A percentile compares a stretch with the other conserved stretches of the same genome.
phyloP scores from a whole-genome alignment of 2,329 filamentous ascomycete genomes.

The Botrytis fragariae region DNA sequence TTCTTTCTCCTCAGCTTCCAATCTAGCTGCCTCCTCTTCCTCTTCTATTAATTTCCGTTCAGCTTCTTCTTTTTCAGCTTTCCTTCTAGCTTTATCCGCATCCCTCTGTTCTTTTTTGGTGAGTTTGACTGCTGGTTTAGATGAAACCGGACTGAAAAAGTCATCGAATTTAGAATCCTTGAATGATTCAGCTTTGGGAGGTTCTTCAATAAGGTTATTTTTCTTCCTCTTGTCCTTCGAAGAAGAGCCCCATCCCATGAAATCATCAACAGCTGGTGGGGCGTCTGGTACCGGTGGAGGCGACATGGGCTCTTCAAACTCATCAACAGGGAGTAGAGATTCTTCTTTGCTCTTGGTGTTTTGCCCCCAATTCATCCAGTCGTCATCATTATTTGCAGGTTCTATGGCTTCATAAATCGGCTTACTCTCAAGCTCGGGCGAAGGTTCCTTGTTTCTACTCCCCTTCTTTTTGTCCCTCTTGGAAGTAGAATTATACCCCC shows the following conservation, averaged over 20 bases:
- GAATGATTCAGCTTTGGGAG: conserved; percentile 48
- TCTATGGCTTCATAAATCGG: conserved; percentile 32
- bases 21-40: conserved; percentile 43
- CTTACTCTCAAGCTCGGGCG: conserved; percentile 26
- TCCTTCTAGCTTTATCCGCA: conserved; percentile 48
- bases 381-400: conserved; percentile 30
- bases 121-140: conserved; percentile 41
- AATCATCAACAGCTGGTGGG: conserved; percentile 37
- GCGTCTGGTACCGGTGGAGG: conserved; percentile 38
- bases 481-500: conserved; percentile 28
- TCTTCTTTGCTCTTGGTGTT: conserved; percentile 33
- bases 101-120: conserved; percentile 52
- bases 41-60: conserved; percentile 42
- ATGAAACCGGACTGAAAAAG: conserved; percentile 29
- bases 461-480: conserved; percentile 47
- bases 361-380: conserved; percentile 35
- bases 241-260: conserved; percentile 33
- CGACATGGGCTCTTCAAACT: conserved; percentile 39
- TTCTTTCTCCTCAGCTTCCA: conserved; percentile 37
- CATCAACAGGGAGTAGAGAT: conserved; percentile 35
- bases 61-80: conserved; percentile 48
- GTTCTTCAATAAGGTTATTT: conserved; percentile 42
- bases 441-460: conserved; percentile 28
- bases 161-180: conserved; percentile 45
- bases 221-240: conserved; percentile 51